A percentile compares a stretch with the other conserved stretches of the same genome.
These are phyloP conservation scores for Euclidium syriacum DNA, from an alignment of 345 rosid species.

Conservation along the genomic window DNA sequence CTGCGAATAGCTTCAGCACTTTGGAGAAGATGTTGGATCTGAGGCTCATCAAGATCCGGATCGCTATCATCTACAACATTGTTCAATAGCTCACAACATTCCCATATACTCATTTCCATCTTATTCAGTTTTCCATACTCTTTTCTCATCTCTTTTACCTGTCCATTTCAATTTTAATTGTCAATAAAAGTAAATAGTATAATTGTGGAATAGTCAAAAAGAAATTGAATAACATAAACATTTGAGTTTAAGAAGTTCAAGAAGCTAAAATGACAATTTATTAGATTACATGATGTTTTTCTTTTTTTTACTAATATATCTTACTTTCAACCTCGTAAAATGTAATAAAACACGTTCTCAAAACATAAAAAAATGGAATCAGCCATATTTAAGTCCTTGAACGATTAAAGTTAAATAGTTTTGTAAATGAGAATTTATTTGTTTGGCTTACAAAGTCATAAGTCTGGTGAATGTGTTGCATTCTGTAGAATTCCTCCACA, in stretches of 20 bases:
- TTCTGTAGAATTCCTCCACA: conserved; percentile 54
- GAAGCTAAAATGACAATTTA: too few species aligned
- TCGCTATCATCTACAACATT: conserved; percentile 62
- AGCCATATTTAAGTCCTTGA: too few species aligned
- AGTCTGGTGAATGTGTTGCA: conserved; percentile 53
- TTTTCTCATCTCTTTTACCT: conserved; percentile 50
- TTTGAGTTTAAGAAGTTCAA: too few species aligned
- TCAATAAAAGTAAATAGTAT: neutral
- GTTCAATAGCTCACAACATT: conserved; percentile 58
- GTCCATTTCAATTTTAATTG: neutral
- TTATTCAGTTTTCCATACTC: conserved; percentile 43
- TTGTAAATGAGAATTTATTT: neutral
- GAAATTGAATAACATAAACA: too few species aligned
- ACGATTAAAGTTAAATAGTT: too few species aligned
- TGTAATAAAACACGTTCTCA: too few species aligned
- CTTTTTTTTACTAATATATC: too few species aligned
- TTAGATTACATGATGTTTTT: too few species aligned
- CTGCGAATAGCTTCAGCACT: conserved; percentile 63
- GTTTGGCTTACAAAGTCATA: conserved; percentile 45
- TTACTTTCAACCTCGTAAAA: too few species aligned
- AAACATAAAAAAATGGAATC: too few species aligned
- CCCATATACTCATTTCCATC: conserved; percentile 71
- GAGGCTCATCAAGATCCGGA: conserved; percentile 73
- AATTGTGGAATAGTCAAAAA: too few species aligned
- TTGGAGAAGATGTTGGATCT: conserved; percentile 61